Percentiles rank a stretch among this genome's conserved stretches.
phyloP scores from a whole-genome alignment of 129 eudicot species.

The Mikania micrantha region DNA sequence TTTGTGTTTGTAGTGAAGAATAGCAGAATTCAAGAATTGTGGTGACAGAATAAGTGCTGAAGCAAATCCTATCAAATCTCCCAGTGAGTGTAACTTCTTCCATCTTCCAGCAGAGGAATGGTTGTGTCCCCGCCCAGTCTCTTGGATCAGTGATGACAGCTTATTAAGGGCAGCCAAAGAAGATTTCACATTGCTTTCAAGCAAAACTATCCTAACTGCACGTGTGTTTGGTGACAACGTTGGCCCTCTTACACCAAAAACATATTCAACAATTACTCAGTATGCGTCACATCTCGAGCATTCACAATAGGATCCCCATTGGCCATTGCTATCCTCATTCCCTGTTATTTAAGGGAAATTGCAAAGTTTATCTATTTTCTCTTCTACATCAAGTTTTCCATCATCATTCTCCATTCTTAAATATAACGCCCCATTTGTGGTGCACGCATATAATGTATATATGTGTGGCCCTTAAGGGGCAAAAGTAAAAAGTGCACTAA shows the following conservation, averaged over 20 bases:
- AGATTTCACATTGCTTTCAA: slow-evolving; percentile 71
- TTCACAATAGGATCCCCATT: not conserved
- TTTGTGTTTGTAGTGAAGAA: not conserved
- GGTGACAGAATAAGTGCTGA: slow-evolving; percentile 59
- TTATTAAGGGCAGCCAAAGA: slow-evolving; percentile 60
- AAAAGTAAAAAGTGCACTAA: too few species aligned
- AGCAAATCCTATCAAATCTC: slow-evolving; percentile 88
- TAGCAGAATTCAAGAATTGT: not conserved
- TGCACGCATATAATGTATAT: too few species aligned
- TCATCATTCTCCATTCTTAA: too few species aligned
- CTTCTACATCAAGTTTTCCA: too few species aligned
- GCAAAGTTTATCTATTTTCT: too few species aligned
- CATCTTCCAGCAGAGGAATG: slow-evolving; percentile 58
- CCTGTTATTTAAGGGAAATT: too few species aligned
- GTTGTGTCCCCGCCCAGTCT: slow-evolving; percentile 67
- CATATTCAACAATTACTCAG: not conserved
- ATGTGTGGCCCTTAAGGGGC: too few species aligned
- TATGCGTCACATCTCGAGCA: not conserved
- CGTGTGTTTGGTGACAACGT: slow-evolving; percentile 71
- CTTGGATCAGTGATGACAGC: slow-evolving; percentile 79
- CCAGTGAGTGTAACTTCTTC: slow-evolving; percentile 67
- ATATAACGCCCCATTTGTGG: too few species aligned
- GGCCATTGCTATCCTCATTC: too few species aligned
- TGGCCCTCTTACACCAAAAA: slow-evolving; percentile 38
- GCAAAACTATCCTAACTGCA: slow-evolving; percentile 73